A percentile compares a stretch with the other conserved stretches of the same genome.
Evolutionary conservation across 106 monocot genomes (phyloP).

Genomic region (Narthecium ossifragum): DNA sequence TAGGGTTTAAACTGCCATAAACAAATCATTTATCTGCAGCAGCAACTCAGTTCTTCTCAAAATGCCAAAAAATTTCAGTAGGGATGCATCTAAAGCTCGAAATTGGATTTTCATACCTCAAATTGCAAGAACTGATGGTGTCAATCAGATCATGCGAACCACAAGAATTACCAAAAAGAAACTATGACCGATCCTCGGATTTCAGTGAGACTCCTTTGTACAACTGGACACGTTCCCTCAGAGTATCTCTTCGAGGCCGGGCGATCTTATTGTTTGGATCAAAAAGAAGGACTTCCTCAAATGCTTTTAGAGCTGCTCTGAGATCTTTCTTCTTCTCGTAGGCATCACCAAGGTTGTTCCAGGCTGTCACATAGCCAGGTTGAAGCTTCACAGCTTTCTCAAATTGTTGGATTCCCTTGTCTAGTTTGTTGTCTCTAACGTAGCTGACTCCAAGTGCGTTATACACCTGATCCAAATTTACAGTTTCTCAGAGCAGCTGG

Average conservation of each 20-base stretch:
- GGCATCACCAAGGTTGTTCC: conserved; percentile 96
- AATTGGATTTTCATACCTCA: too few species aligned
- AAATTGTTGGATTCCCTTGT: conserved; percentile 73
- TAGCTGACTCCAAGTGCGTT: conserved; percentile 96
- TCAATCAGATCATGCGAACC: too few species aligned
- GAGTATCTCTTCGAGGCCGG: conserved; percentile 56
- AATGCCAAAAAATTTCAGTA: too few species aligned
- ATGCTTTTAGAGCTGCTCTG: conserved; percentile 66
- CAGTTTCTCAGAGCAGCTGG: too few species aligned
- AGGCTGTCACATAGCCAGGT: conserved; percentile 86
- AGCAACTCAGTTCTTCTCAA: too few species aligned
- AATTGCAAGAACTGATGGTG: too few species aligned
- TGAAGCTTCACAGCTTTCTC: conserved; percentile 85
- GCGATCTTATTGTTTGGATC: conserved; percentile 93
- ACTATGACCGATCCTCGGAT: conserved; percentile 41
- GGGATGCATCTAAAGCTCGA: too few species aligned
- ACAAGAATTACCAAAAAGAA: too few species aligned
- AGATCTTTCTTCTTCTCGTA: conserved; percentile 86
- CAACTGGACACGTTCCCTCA: conserved; percentile 59
- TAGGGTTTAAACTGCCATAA: too few species aligned
- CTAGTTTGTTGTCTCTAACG: conserved; percentile 75
- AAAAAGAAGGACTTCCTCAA: conserved; percentile 87
- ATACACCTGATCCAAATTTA: conserved; percentile 56
- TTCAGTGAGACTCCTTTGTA: conserved; percentile 77
- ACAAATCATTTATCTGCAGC: too few species aligned